phyloP scores from a whole-genome alignment of 305 asterid species.

The Fraxinus ornus region DNA sequence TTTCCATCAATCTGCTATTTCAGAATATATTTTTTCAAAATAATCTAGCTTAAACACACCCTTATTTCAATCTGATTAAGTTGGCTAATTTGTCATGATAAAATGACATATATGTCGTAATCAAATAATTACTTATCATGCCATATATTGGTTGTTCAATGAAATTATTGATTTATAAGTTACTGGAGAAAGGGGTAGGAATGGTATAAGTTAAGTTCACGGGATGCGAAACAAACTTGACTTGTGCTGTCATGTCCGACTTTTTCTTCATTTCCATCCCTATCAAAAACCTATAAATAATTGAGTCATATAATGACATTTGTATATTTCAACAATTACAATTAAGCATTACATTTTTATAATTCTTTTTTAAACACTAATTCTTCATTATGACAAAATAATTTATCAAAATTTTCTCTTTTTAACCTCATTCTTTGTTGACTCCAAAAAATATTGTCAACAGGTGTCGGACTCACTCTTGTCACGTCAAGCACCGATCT shows the following conservation, averaged over 20 bases:
- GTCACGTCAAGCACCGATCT: too few species aligned
- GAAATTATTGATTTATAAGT: neutral
- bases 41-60: too few species aligned
- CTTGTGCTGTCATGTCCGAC: neutral
- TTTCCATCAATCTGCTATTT: too few species aligned
- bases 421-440: too few species aligned
- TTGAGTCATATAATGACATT: neutral
- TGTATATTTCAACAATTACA: neutral
- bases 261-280: neutral
- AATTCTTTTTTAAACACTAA: too few species aligned
- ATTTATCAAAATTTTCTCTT: too few species aligned
- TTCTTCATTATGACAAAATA: too few species aligned
- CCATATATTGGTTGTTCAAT: neutral
- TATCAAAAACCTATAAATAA: neutral
- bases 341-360: neutral
- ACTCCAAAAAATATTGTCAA: too few species aligned
- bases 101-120: neutral
- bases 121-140: neutral
- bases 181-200: too few species aligned
- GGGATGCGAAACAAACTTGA: neutral
- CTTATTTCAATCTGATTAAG: too few species aligned
- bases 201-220: neutral
- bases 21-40: too few species aligned
- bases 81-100: neutral
- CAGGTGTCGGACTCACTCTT: too few species aligned